Base-by-base conservation (phyloP, 192 early-diverging fungal genomes). In the Blastocladiella britannica region DNA sequence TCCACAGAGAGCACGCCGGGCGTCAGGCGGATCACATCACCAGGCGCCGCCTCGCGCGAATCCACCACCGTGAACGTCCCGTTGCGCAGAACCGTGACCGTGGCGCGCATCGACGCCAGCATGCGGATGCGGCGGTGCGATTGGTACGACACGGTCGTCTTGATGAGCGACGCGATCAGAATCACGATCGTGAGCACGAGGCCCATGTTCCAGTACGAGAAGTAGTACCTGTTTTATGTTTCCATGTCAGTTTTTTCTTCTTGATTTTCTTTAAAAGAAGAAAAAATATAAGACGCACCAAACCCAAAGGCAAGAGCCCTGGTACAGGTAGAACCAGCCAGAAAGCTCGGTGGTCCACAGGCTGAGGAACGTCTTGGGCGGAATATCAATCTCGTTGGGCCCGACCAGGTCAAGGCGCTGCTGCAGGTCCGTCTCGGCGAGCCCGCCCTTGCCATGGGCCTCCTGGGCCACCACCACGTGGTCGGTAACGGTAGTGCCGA, bases 321-420 rank as follows among this genome's bases (percentile, higher is more conserved):
- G 78, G 56, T 77, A 80, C 29, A 80, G 65, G 60, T 72, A 72
- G 43, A 80, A 72, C 55, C 77, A 80, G 30, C 61, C 60, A 28
- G 65, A 60, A 54, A 80, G 72, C 65, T 87, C 82, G 51, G 76
- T 75, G 25, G 66, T 55, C 15, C 81, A 56, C 5, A 77, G 80
- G 56, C 62, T 56, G 57, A 63, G 58, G 55, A 80, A 70, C 30
- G 70, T 79, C 31, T 78, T 77, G 24, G 77, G 74, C 23, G 70
- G 58, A 22, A 87, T 82, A 29, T 72, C 66, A 58, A 87, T 84
- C 53, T 70, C 73, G 67, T 87, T 87, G 26, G 77, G 70, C 22
- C 85, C 85, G 51, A 76, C 59, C 4, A 83, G 67, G 61, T 85
- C 80, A 25, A 60, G 54, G 18, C 85, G 67, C 18, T 57, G 54